A percentile compares a stretch with the other conserved stretches of the same genome.
These are phyloP conservation scores for Plasmodiophora brassicae DNA, from an alignment of 208 protist species.

Conservation along the genomic window DNA sequence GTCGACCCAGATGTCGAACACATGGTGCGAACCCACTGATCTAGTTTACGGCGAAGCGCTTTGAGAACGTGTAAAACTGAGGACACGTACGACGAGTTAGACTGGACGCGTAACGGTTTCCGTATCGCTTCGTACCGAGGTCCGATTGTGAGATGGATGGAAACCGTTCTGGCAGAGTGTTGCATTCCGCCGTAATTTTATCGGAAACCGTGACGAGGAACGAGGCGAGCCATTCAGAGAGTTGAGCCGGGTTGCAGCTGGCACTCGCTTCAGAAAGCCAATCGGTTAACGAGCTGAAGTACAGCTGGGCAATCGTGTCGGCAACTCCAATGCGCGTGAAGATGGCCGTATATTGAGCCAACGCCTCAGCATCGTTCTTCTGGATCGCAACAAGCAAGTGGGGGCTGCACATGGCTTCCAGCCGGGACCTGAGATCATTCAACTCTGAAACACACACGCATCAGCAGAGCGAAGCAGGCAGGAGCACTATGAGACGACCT, in stretches of 20 bases:
- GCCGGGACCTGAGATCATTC: background rate
- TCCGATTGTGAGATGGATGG: no score
- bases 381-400: slow-evolving; percentile 21
- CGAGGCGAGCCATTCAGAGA: no score
- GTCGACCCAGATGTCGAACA: no score
- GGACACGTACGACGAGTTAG: no score
- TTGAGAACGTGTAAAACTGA: background rate
- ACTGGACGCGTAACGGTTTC: no score
- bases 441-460: background rate
- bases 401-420: background rate
- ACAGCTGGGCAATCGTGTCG: background rate
- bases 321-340: background rate
- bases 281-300: background rate
- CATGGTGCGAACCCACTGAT: no score
- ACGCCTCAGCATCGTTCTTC: background rate
- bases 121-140: no score
- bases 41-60: background rate
- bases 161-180: no score
- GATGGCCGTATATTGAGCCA: background rate
- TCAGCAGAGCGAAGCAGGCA: background rate
- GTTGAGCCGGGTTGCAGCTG: no score
- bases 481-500: background rate
- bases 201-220: no score
- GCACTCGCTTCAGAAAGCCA: background rate
- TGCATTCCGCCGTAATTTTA: no score